Evolutionary conservation across 78 protist species (phyloP), one percentile per base, ranked within the genome.

Genomic region (Bigelowiella natans): DNA sequence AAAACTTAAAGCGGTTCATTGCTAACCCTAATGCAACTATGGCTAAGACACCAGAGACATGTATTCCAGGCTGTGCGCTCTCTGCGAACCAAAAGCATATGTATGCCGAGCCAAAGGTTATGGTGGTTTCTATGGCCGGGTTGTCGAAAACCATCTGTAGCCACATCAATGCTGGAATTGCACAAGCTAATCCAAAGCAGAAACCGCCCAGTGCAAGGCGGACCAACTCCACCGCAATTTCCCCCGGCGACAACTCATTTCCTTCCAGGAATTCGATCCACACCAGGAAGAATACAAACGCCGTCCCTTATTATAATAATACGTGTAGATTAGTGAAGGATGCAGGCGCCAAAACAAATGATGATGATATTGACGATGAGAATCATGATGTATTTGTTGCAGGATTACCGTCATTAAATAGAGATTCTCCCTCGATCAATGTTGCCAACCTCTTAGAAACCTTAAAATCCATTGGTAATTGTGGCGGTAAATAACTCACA

Each of bases 341-440:
- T n/a, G n/a, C n/a, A n/a, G n/a, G n/a, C n/a, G n/a, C n/a, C n/a
- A n/a, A n/a, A n/a, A n/a, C n/a, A n/a, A n/a, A n/a, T n/a, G n/a
- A n/a, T n/a, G n/a, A n/a, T n/a, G n/a, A n/a, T n/a, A n/a, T n/a
- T n/a, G n/a, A n/a, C n/a, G n/a, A n/a, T n/a, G n/a, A n/a, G n/a
- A n/a, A n/a, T n/a, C n/a, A n/a, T n/a, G n/a, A 51, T 51, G 73
- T 51, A 51, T 51, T 26, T 51, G 73, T 51, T 51, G 7, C 73
- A 26, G 18, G 7, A 51, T 51, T 51, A 51, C 73, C 96, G 82
- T 95, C 96, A 92, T 95, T 95, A 51, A 95, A 88, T 34, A 95
- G 88, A 36, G 94, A 83, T 90, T 95, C 96, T 39, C 93, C 94
- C 36, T 94, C 95, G 82, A 95, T 93, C 37, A 95, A 39, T 31